Percentiles rank a stretch among this genome's conserved stretches.
phyloP scores from a whole-genome alignment of 139 green algal genomes.

The Picochlorum sp. region DNA sequence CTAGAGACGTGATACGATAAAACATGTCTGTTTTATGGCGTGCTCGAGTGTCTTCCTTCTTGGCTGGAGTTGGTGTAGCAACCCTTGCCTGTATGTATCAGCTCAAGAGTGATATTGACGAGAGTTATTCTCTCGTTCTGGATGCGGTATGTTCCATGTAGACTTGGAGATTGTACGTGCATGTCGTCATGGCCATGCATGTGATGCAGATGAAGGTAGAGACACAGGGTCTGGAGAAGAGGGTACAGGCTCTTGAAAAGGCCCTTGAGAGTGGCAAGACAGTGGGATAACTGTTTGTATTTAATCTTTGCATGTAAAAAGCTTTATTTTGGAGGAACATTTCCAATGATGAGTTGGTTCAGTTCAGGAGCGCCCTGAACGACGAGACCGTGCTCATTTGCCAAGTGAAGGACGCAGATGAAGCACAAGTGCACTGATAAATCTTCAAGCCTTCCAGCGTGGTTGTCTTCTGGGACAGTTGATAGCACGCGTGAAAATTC shows the following conservation, averaged over 20 bases:
- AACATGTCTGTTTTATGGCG: constrained; percentile 26
- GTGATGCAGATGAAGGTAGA: too few species aligned
- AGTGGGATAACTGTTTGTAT: neutral
- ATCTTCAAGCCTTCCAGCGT: constrained; percentile 47
- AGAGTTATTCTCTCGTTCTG: constrained; percentile 18
- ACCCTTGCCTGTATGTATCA: constrained; percentile 25
- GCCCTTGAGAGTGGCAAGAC: neutral
- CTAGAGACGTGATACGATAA: neutral
- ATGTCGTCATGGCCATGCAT: too few species aligned
- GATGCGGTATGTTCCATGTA: constrained; percentile 5
- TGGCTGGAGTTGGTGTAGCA: constrained; percentile 21
- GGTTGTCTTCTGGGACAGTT: constrained; percentile 36
- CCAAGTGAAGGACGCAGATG: constrained; percentile 95
- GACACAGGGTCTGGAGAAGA: too few species aligned
- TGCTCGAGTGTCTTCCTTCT: constrained; percentile 26
- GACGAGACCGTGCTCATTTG: constrained; percentile 83
- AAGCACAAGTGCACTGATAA: constrained; percentile 91
- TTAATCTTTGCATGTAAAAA: neutral
- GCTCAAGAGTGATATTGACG: constrained; percentile 19
- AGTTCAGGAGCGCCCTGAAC: constrained; percentile 19
- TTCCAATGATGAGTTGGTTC: constrained; percentile 14
- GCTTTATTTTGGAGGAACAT: neutral
- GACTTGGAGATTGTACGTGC: too few species aligned
- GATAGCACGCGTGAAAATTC: constrained; percentile 42
- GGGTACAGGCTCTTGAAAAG: too few species aligned